A percentile compares a stretch with the other conserved stretches of the same genome.
Conservation (phyloP, 2,329 filamentous ascomycete genomes). For the Colletotrichum sidae region DNA sequence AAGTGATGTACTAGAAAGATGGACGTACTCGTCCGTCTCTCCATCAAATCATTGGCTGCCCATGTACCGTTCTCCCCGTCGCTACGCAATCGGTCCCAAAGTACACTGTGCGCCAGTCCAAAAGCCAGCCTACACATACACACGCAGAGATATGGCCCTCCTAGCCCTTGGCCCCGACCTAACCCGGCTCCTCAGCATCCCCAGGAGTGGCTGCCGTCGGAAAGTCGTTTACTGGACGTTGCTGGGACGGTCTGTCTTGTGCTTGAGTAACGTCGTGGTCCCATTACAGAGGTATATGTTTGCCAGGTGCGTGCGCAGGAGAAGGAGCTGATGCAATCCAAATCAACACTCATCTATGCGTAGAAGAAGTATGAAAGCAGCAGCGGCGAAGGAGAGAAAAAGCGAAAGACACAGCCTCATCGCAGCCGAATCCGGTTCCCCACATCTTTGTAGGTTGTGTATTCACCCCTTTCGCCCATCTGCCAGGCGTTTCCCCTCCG, state of each 20-base stretch:
- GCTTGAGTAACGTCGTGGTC: conserved; percentile 29
- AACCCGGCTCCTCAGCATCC: conserved; percentile 6
- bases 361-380: conserved; percentile 38
- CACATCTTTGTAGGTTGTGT: conserved; percentile 33
- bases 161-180: background rate
- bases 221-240: background rate
- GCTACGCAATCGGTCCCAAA: conserved; percentile 25
- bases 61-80: background rate
- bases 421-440: conserved; percentile 32
- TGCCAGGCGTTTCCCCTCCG: conserved; percentile 32
- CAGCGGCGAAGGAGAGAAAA: conserved; percentile 29
- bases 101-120: conserved; percentile 26
- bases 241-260: background rate
- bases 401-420: conserved; percentile 36
- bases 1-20: background rate
- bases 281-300: conserved; percentile 36
- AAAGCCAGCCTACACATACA: conserved; percentile 24
- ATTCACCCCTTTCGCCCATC: conserved; percentile 22
- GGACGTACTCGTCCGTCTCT: background rate
- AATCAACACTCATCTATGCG: conserved; percentile 39
- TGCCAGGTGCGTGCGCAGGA: conserved; percentile 32
- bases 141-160: conserved; percentile 11
- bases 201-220: background rate
- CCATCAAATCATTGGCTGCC: background rate
- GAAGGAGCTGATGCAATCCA: conserved; percentile 31